Base-by-base conservation (phyloP, 352 stramenopile species). In the Pythium apleroticum region DNA sequence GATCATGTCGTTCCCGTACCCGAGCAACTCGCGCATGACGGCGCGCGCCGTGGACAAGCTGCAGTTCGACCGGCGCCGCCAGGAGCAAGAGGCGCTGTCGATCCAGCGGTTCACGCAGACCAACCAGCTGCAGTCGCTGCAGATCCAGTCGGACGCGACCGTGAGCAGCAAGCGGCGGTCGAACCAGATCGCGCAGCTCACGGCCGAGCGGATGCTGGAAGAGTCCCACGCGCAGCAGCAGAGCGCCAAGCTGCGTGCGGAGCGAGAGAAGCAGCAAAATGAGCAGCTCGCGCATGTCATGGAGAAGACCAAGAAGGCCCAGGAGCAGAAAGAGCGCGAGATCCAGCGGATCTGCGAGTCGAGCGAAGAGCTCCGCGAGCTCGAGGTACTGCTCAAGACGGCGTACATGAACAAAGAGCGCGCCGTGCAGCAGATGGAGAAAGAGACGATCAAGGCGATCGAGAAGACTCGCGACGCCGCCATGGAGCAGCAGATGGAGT, bases 331-430 rank as follows among this genome's bases (percentile, higher is more conserved):
- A 39, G 82, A 93, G 67, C 78, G 83, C 55, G 88, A 98, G 74
- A 86, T 97, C 46, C 89, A 96, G 72, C 81, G 86, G 52, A 97
- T 98, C 64, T 97, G 89, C 66, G 88, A 97, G 55, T 80, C 83
- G 19, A 95, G 83, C 65, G 86, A 96, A 60, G 93, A 97, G 67
- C 75, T 98, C 12, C 89, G 90, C 48, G 87, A 97, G 41, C 81
- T 97, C 33, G 87, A 98, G 66, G 39, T 70, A 31, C 85, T 95
- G 59, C 76, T 98, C n/a, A 91, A 96, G 65, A 93, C 90, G 62
- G 93, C 91, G 27, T 98, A 98, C 74, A 86, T 98, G 73, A 97
- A 97, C 73, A 97, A 97, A 71, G 91, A 97, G 57, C 77, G 93
- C 33, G 89, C 90, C 2, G 84, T 79, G 58, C 93, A 98, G 74